phyloP scores from a whole-genome alignment of 1,284 basidiomycete genomes.

The Pulveroboletus sp. region DNA sequence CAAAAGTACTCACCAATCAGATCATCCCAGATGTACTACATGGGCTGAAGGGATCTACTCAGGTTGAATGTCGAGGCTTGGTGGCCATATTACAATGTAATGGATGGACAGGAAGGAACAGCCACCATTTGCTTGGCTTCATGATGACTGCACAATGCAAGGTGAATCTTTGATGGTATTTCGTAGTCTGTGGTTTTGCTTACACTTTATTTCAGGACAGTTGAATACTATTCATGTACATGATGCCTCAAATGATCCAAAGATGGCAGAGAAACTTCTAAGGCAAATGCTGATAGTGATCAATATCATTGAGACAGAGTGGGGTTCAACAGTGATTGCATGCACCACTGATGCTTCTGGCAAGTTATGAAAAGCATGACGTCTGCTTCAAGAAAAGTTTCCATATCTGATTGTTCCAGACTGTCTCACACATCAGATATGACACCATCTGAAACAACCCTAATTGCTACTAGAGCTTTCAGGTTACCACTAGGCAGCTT shows the following conservation, averaged over 20 bases:
- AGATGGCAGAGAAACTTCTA: conserved; percentile 1
- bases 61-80: neutral
- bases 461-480: no score
- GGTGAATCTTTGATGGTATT: neutral
- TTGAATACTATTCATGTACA: conserved; percentile 8
- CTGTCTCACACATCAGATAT: conserved; percentile 16
- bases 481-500: no score
- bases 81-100: neutral
- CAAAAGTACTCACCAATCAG: conserved; percentile 3
- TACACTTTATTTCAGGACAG: neutral
- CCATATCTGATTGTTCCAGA: conserved; percentile 12
- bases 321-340: conserved; percentile 5
- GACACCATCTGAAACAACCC: no score
- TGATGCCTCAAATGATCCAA: conserved; percentile 1
- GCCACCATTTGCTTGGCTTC: conserved; percentile 10
- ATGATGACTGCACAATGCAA: conserved; percentile 6
- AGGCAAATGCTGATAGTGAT: conserved; percentile 5
- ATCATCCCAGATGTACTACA: conserved; percentile 7
- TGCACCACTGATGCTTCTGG: conserved; percentile 2
- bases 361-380: neutral
- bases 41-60: neutral
- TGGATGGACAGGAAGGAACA: conserved; percentile 4
- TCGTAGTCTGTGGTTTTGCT: neutral
- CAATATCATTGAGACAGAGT: neutral
- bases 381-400: neutral